Evolutionary conservation across 192 early-diverging fungal species (phyloP).

Genomic region (Thamnidium elegans): DNA sequence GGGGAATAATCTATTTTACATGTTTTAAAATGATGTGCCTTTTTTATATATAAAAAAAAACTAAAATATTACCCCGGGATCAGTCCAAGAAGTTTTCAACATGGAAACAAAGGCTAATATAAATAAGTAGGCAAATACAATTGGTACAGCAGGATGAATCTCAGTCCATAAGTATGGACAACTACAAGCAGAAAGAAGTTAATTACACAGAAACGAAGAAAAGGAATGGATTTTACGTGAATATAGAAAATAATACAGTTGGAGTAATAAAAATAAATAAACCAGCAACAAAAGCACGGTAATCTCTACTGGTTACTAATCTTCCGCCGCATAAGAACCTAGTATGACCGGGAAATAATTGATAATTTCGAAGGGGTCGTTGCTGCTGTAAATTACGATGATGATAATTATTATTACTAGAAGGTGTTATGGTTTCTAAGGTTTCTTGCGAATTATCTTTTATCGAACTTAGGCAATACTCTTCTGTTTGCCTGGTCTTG

Average conservation of each 20-base stretch:
- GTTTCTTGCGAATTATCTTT: background rate
- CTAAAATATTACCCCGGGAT: conserved; percentile 54
- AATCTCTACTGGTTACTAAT: conserved; percentile 62
- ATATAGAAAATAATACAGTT: conserved; percentile 54
- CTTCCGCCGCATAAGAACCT: conserved; percentile 62
- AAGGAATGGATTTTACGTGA: conserved; percentile 37
- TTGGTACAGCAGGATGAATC: conserved; percentile 57
- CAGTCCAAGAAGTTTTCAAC: conserved; percentile 72
- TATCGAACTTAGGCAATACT: too few species aligned
- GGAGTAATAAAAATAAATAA: conserved; percentile 55
- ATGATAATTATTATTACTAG: background rate
- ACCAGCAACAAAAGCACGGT: conserved; percentile 58
- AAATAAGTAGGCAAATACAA: conserved; percentile 66
- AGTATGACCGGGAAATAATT: conserved; percentile 53
- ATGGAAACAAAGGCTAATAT: conserved; percentile 61
- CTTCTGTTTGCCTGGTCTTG: background rate
- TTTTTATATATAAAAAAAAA: background rate
- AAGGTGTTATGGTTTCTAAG: conserved; percentile 2
- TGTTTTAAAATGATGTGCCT: background rate
- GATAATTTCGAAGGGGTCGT: conserved; percentile 38
- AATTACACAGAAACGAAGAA: background rate
- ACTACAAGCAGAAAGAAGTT: conserved; percentile 32
- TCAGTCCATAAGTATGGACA: conserved; percentile 64
- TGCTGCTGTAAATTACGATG: conserved; percentile 2
- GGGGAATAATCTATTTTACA: conserved; percentile 56